Conservation (phyloP, 1,139 yeast genomes). For the Suhomyces bribrorum region DNA sequence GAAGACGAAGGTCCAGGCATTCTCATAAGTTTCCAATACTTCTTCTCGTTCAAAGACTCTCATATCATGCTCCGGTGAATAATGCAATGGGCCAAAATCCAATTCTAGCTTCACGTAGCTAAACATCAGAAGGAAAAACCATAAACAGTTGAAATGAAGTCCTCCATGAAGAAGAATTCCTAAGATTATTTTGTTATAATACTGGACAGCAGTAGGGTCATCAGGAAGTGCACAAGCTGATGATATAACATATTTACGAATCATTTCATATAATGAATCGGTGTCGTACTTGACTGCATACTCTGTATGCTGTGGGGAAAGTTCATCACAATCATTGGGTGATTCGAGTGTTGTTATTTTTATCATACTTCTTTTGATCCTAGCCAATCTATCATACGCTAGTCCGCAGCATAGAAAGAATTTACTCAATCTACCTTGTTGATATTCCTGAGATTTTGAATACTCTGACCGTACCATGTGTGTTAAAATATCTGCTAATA, state of each 20-base stretch:
- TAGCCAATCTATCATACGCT: conserved; percentile 23
- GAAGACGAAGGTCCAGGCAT: conserved; percentile 27
- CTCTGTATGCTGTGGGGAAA: not conserved
- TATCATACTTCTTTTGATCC: conserved; percentile 11
- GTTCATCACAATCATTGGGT: not conserved
- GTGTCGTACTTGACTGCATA: conserved; percentile 23
- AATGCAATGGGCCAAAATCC: conserved; percentile 27
- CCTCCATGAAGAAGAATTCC: conserved; percentile 47
- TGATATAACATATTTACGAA: conserved; percentile 35
- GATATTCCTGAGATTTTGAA: conserved; percentile 1
- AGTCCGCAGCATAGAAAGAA: conserved; percentile 23
- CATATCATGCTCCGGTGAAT: conserved; percentile 17
- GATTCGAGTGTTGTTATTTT: not conserved
- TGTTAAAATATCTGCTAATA: not conserved
- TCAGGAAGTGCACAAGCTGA: conserved; percentile 30
- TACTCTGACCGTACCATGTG: not conserved
- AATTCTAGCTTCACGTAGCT: conserved; percentile 26
- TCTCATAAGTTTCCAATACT: conserved; percentile 18
- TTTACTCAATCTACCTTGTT: conserved; percentile 8
- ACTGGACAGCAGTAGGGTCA: conserved; percentile 32
- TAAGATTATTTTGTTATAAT: conserved; percentile 41
- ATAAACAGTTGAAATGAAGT: conserved; percentile 38
- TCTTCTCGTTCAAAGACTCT: conserved; percentile 16
- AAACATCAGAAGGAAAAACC: conserved; percentile 39
- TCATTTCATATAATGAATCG: conserved; percentile 29